A percentile compares a stretch with the other conserved stretches of the same genome.
phyloP scores from a whole-genome alignment of 257 asterid genomes.

The Haberlea rhodopensis region DNA sequence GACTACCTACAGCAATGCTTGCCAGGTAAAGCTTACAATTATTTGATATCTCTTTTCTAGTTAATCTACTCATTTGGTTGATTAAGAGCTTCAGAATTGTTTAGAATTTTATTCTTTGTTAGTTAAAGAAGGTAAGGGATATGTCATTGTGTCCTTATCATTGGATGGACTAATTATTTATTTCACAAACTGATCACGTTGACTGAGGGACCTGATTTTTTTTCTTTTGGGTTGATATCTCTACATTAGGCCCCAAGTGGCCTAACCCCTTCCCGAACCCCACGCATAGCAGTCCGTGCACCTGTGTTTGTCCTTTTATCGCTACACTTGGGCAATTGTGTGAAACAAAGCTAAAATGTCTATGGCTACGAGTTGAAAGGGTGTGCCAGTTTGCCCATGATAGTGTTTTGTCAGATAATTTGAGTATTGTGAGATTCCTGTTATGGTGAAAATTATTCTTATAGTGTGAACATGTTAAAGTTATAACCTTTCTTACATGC shows the following conservation, averaged over 20 bases:
- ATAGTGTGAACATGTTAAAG: background rate
- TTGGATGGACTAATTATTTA: background rate
- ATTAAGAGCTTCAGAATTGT: background rate
- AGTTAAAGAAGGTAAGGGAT: background rate
- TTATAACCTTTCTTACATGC: background rate
- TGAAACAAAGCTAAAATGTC: background rate
- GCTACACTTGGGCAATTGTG: background rate
- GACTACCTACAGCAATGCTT: constrained; percentile 91
- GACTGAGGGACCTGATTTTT: background rate
- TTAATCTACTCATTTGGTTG: background rate
- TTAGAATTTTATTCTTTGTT: background rate
- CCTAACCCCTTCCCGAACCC: too few species aligned
- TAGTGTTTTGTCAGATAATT: constrained; percentile 3
- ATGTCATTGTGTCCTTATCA: background rate
- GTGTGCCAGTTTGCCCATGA: background rate
- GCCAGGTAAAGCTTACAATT: constrained; percentile 57
- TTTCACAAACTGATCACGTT: background rate
- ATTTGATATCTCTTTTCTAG: constrained; percentile 3
- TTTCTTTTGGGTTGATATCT: background rate
- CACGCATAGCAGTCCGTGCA: too few species aligned
- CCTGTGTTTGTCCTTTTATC: too few species aligned
- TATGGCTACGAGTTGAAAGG: too few species aligned
- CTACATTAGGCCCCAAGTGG: background rate
- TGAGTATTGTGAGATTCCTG: background rate
- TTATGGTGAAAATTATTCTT: constrained; percentile 9